Evolutionary conservation across 1,284 basidiomycete genomes (phyloP), one percentile per base, ranked within the genome.

Genomic region (Athelia sp.): DNA sequence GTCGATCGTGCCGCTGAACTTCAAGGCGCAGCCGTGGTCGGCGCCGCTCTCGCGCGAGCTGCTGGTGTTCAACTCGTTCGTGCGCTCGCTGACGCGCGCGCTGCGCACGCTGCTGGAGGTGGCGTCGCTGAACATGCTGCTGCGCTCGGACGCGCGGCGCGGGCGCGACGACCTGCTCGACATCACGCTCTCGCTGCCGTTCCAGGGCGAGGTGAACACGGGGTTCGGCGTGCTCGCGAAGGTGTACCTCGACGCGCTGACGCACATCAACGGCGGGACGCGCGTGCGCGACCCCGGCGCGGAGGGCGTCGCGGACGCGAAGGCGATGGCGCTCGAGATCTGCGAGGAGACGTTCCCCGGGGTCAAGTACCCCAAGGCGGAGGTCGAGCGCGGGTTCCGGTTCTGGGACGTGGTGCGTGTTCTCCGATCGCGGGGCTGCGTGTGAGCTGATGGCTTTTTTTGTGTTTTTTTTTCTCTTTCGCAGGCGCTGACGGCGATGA

Each of bases 181-280:
- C 66, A 87, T 99, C 56, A 85, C 91, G 54, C 78, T 98, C 18
- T 89, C 86, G 35, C 74, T 96, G 31, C 93, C 93, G 4, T 98
- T 99, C 82, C 95, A 98, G 66, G 79, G 80, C 45, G 97, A 99
- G 61, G 90, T 93, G 55, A 98, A 98, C 74, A 99, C 97, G 1
- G 96, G 96, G 10, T 97, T 98, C 70, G 96, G 96, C 2, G 92
- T 99, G 55, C 78, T 99, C 4, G 91, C 92, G 38, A 99, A 99
- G 75, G 96, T 93, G 24, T 94, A 95, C 71, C 72, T 97, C 57
- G 94, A 97, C 61, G 93, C 93, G 23, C 77, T 96, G 47, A 93
- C 90, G 50, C 92, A 91, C 68, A 78, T 90, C 60, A 93, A 91
- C 63, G 84, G 84, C 54, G 79, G 84, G 19, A 79, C 80, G 57